Base-by-base conservation (phyloP, 345 rosid genomes). In the Boechera retrofracta region DNA sequence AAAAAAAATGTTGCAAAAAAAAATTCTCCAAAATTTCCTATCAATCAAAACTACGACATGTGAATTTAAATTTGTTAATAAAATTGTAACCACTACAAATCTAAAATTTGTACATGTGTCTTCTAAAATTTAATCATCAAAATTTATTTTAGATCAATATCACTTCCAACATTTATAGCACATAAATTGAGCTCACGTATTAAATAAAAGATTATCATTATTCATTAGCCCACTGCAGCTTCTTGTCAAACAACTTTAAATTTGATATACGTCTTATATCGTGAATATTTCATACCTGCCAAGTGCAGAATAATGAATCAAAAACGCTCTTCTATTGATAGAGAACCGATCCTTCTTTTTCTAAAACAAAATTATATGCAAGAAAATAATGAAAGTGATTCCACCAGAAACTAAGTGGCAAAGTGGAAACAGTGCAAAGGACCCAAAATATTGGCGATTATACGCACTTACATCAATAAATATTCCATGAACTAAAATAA, bases 371-470 rank as follows among this genome's bases (percentile, higher is more conserved):
- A 53, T 45, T 77, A 36, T 56, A 64, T 69, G 70, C 24, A 62
- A 77, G 60, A 71, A 69, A 70, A 64, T 41, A 71, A 72, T 57
- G 49, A 41, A 41, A 78, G 48, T 51, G 64, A 41, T 66, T 72
- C 77, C 77, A 78, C 73, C 69, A 72, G 48, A 78, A 72, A 51
- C 33, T 72, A 72, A 64, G 67, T 71, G 81, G 72, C 47, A 45
- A 48, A 47, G 24, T 71, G 67, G 42, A 33, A 65, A 77, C 68
- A 72, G 73, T 72, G 24, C 12, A 39, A 71, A 65, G 38, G 57
- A 58, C 72, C 41, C 39, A 64, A 66, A 65, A 72, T 41, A 58
- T 65, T 78, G 81, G 73, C 69, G 55, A 72, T 57, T 78, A 78
- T 72, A 66, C 77, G 69, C 81, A 78, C 77, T 72, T 52, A 72